These are phyloP conservation scores for Globisporangium alternatum DNA, from an alignment of 352 stramenopile genomes.

Conservation along the genomic window DNA sequence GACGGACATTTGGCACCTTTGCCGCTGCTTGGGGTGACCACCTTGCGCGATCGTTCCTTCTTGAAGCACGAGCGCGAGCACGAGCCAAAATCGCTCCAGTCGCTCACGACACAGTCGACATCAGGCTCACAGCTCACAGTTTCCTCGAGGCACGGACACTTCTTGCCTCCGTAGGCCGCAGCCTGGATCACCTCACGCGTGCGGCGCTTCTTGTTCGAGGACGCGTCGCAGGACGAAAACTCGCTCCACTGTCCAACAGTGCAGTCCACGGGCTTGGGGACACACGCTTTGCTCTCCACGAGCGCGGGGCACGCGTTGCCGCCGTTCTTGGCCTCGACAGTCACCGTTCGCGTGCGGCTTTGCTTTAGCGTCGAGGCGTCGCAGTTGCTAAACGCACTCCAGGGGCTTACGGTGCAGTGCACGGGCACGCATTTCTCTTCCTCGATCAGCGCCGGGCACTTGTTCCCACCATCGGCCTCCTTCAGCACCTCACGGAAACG, in stretches of 20 bases:
- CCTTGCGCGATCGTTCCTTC: conserved; percentile 34
- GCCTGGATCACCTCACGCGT: conserved; percentile 35
- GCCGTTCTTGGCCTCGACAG: conserved; percentile 24
- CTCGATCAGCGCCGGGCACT: conserved; percentile 43
- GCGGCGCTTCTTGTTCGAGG: conserved; percentile 44
- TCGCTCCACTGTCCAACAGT: conserved; percentile 46
- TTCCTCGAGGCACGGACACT: conserved; percentile 37
- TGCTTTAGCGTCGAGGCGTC: conserved; percentile 20
- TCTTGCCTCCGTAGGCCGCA: conserved; percentile 32
- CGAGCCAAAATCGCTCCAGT: conserved; percentile 38
- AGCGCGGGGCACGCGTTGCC: conserved; percentile 38
- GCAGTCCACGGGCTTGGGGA: conserved; percentile 42
- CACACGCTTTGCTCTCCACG: conserved; percentile 30
- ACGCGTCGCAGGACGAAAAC: conserved; percentile 39
- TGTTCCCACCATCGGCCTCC: conserved; percentile 32
- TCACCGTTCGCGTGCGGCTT: conserved; percentile 31
- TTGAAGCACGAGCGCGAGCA: conserved; percentile 35
- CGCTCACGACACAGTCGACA: conserved; percentile 58
- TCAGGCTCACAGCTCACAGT: conserved; percentile 32
- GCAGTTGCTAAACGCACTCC: conserved; percentile 35
- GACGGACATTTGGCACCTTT: conserved; percentile 35
- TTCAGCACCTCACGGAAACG: conserved; percentile 40
- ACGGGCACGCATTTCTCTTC: conserved; percentile 38
- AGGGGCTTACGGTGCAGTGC: conserved; percentile 38
- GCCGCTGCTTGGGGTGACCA: conserved; percentile 29